These are phyloP conservation scores for Aspergillus carbonarius DNA, from an alignment of 2,329 filamentous ascomycete genomes.

Conservation along the genomic window DNA sequence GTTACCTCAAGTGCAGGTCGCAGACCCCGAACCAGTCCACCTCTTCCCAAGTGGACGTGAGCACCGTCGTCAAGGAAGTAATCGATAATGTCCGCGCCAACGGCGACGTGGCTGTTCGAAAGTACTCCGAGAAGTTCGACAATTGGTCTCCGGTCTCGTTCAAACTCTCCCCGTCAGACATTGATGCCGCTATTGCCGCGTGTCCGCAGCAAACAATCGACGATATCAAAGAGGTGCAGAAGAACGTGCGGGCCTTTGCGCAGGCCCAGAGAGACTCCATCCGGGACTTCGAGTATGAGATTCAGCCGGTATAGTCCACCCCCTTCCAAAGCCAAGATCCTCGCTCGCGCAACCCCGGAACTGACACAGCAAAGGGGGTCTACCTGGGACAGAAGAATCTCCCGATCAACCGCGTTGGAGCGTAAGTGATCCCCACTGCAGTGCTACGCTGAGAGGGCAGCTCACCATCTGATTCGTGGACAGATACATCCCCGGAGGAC, in stretches of 20 bases:
- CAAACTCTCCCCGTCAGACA: constrained; percentile 48
- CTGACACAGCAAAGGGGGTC: constrained; percentile 37
- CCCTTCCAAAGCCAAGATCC: too few species aligned
- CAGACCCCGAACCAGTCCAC: neutral
- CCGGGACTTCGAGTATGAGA: constrained; percentile 54
- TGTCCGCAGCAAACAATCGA: constrained; percentile 51
- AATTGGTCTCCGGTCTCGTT: constrained; percentile 53
- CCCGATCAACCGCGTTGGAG: constrained; percentile 49
- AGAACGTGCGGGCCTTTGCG: constrained; percentile 52
- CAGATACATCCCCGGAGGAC: constrained; percentile 52
- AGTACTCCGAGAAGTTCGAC: constrained; percentile 56
- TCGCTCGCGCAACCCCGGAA: neutral
- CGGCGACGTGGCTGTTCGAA: constrained; percentile 51
- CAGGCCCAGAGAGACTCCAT: constrained; percentile 48
- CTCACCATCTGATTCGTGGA: neutral
- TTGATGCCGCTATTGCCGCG: constrained; percentile 46
- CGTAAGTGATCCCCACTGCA: constrained; percentile 29
- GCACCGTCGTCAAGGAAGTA: constrained; percentile 48
- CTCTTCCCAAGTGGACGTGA: constrained; percentile 24
- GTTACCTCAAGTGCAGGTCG: constrained; percentile 5
- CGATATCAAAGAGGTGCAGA: constrained; percentile 55
- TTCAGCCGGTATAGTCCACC: constrained; percentile 33
- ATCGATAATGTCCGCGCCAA: constrained; percentile 49
- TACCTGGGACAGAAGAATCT: constrained; percentile 53
- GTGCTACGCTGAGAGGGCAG: neutral